Evolutionary conservation across 768 basidiomycete genomes (phyloP), one percentile per base, ranked within the genome.

Genomic region (Cantharellus anzutake): DNA sequence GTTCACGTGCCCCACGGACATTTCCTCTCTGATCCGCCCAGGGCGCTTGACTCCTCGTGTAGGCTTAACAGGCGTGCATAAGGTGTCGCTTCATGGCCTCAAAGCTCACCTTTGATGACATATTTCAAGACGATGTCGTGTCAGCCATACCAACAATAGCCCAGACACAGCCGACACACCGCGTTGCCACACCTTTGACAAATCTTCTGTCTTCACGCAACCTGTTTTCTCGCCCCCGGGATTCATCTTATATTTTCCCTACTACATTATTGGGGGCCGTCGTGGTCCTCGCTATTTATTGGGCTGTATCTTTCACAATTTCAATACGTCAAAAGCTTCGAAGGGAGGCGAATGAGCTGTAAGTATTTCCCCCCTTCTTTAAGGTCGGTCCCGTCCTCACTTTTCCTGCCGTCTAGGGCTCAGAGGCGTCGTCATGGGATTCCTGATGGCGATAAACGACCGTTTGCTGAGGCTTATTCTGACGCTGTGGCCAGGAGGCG

Each of bases 401-500:
- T 0, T 11, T 11, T 48, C 11, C 44, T 48, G 44, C 44, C 44
- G 11, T 11, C 11, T 48, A 66, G 65, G 14, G 65, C 62, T 7
- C 60, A 58, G 4, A 80, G 87, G 62, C 74, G 87, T 64, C 75
- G 78, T 71, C 80, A 87, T 67, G 88, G 87, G 52, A 90, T 90
- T 61, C 88, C 87, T 16, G 87, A 90, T 73, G 75, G 74, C 60
- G 87, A 90, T 73, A 75, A 80, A 63, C 76, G 87, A 40, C 85
- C 87, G 7, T 90, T 90, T 75, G 84, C 84, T 68, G 84, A 89
- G 63, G 88, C 87, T n/a, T 86, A 85, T 70, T 78, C 85, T 64
- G 84, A 83, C 60, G 82, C 80, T 42, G 71, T 55, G 44, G 44
- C 20, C 44, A 48, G 44, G 29, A 11, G 44, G 11, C 44, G 44